These are phyloP conservation scores for Chlorophyllum brunneum DNA, from an alignment of 768 basidiomycete species.

Conservation along the genomic window DNA sequence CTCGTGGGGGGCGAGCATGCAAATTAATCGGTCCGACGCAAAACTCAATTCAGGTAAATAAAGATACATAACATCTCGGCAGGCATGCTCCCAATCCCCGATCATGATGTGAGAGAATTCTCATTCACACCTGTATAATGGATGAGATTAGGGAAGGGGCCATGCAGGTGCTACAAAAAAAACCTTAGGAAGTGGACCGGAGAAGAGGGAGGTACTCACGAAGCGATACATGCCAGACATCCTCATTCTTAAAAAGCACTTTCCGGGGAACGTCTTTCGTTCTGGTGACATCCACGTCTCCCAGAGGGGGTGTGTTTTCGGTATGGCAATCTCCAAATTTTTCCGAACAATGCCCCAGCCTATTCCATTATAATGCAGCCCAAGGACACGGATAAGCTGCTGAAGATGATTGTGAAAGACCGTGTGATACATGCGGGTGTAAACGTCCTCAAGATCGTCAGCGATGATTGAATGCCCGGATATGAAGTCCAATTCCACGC, in stretches of 20 bases:
- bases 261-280: conserved; percentile 44
- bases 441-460: conserved; percentile 48
- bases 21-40: too few species aligned
- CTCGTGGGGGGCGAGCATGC: too few species aligned
- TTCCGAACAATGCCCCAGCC: conserved; percentile 48
- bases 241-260: conserved; percentile 57
- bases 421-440: conserved; percentile 55
- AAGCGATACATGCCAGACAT: conserved; percentile 53
- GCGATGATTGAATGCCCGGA: conserved; percentile 49
- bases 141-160: conserved; percentile 53
- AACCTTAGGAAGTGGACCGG: not conserved
- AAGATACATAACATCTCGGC: too few species aligned
- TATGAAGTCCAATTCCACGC: conserved; percentile 43
- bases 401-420: conserved; percentile 58
- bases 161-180: conserved; percentile 45
- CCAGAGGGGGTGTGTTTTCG: conserved; percentile 42
- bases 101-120: conserved; percentile 5
- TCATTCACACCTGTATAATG: conserved; percentile 40
- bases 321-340: conserved; percentile 41
- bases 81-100: not conserved
- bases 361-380: conserved; percentile 50
- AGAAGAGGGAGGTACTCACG: conserved; percentile 30
- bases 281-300: conserved; percentile 48
- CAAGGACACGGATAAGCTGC: conserved; percentile 54
- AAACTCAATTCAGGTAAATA: too few species aligned